phyloP scores from a whole-genome alignment of 345 rosid genomes.

The Garcia nutans region DNA sequence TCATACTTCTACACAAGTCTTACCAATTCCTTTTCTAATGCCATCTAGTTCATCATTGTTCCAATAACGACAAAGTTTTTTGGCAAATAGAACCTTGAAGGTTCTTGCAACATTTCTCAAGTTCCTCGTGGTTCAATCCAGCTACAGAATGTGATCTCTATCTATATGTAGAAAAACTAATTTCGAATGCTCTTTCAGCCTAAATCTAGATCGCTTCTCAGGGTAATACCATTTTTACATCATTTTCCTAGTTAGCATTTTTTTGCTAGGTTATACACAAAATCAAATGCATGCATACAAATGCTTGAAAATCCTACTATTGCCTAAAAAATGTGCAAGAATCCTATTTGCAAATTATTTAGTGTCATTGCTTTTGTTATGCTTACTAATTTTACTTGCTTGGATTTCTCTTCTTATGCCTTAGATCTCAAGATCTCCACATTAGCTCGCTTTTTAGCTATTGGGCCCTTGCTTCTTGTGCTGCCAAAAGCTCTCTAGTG shows the following conservation, averaged over 20 bases:
- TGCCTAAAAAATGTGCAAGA: conserved; percentile 85
- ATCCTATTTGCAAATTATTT: conserved; percentile 89
- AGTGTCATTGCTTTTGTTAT: conserved; percentile 79
- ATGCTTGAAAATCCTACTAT: conserved; percentile 91
- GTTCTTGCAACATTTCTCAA: not conserved
- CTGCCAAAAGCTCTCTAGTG: conserved; percentile 45
- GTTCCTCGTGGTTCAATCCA: not conserved
- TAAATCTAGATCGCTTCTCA: conserved; percentile 19
- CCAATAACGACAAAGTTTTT: not conserved
- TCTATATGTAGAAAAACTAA: conserved; percentile 22
- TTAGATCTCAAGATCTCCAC: conserved; percentile 57
- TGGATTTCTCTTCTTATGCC: conserved; percentile 82
- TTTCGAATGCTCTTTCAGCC: not conserved
- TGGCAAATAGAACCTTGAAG: not conserved
- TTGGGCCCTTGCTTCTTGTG: conserved; percentile 48
- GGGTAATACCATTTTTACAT: conserved; percentile 49
- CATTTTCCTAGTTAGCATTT: conserved; percentile 43
- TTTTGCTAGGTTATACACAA: conserved; percentile 71
- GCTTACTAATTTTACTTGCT: conserved; percentile 70
- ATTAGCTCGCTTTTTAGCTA: conserved; percentile 62
- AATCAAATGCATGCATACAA: conserved; percentile 84
- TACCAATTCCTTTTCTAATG: not conserved
- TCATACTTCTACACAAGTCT: not conserved
- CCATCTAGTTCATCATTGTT: not conserved
- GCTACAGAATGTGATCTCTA: conserved; percentile 17